These are phyloP conservation scores for Tillandsia leiboldiana DNA, from an alignment of 176 grass and related monocot genomes.

Conservation along the genomic window DNA sequence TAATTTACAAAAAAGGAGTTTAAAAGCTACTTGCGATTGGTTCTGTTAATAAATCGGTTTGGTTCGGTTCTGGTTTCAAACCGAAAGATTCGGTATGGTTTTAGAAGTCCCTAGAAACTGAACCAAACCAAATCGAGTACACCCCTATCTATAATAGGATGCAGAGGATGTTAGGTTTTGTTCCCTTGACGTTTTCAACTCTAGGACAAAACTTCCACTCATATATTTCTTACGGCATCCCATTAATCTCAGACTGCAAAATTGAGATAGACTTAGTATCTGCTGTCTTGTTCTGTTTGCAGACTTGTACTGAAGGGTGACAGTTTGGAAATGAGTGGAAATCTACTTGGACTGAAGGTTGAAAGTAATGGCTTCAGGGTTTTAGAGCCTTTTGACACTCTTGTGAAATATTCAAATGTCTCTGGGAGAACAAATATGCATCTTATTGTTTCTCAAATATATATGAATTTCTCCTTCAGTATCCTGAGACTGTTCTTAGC, in stretches of 20 bases:
- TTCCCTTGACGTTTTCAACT: no score
- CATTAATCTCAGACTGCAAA: not conserved
- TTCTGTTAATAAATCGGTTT: no score
- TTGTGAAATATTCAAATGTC: conserved; percentile 60
- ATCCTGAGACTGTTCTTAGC: conserved; percentile 87
- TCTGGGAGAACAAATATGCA: conserved; percentile 84
- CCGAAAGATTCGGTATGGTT: no score
- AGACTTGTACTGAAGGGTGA: conserved; percentile 84
- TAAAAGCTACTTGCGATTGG: no score
- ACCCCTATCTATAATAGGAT: no score
- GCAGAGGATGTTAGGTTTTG: no score
- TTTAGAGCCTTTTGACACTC: conserved; percentile 87
- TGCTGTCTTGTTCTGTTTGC: conserved; percentile 13
- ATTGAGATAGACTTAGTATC: not conserved
- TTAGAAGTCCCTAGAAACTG: no score
- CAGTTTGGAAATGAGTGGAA: conserved; percentile 69
- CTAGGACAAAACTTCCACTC: no score
- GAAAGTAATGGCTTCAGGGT: conserved; percentile 96
- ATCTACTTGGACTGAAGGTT: conserved; percentile 76
- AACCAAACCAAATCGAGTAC: no score
- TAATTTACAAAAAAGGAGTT: no score
- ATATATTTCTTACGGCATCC: not conserved
- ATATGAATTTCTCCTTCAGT: conserved; percentile 98
- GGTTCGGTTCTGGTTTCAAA: no score
- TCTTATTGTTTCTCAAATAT: conserved; percentile 74